Evolutionary conservation across 2,329 filamentous ascomycete genomes (phyloP).

Genomic region (Phyllosticta ampelicida): DNA sequence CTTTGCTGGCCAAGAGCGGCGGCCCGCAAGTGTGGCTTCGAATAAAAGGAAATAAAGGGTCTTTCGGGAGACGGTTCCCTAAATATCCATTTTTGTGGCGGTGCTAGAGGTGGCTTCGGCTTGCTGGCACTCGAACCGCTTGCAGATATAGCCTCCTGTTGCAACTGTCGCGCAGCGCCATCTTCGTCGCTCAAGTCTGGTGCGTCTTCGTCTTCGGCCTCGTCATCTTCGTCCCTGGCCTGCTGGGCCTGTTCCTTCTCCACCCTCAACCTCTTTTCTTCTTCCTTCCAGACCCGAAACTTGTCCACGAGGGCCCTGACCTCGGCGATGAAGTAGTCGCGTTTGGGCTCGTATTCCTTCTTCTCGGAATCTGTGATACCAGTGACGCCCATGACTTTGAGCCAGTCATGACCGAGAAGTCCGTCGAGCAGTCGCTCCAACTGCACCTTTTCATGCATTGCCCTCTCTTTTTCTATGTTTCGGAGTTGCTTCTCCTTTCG

Average conservation of each 20-base stretch:
- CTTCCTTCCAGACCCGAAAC: slow-evolving; percentile 76
- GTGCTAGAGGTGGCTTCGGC: slow-evolving; percentile 11
- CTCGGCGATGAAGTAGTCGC: slow-evolving; percentile 73
- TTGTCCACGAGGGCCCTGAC: slow-evolving; percentile 76
- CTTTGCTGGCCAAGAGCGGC: slow-evolving; percentile 64
- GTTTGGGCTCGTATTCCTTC: slow-evolving; percentile 75
- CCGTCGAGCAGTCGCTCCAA: slow-evolving; percentile 64
- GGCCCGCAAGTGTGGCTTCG: slow-evolving; percentile 68
- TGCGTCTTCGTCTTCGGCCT: slow-evolving; percentile 26
- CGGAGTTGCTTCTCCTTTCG: slow-evolving; percentile 57
- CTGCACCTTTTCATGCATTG: slow-evolving; percentile 56
- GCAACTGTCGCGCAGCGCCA: slow-evolving; percentile 62
- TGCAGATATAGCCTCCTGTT: slow-evolving; percentile 46
- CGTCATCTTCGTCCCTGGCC: slow-evolving; percentile 39
- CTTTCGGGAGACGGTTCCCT: slow-evolving; percentile 31
- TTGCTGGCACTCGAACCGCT: slow-evolving; percentile 4
- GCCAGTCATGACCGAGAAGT: slow-evolving; percentile 84
- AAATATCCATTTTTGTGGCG: slow-evolving; percentile 5
- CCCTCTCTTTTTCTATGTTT: slow-evolving; percentile 56
- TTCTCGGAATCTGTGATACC: slow-evolving; percentile 75
- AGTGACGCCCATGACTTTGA: slow-evolving; percentile 81
- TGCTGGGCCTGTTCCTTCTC: slow-evolving; percentile 58
- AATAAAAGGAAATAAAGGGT: slow-evolving; percentile 80
- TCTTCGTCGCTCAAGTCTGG: slow-evolving; percentile 60
- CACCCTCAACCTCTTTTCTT: slow-evolving; percentile 73